Conservation (phyloP, 2,329 filamentous ascomycete species). For the Sarocladiaceae sp. region DNA sequence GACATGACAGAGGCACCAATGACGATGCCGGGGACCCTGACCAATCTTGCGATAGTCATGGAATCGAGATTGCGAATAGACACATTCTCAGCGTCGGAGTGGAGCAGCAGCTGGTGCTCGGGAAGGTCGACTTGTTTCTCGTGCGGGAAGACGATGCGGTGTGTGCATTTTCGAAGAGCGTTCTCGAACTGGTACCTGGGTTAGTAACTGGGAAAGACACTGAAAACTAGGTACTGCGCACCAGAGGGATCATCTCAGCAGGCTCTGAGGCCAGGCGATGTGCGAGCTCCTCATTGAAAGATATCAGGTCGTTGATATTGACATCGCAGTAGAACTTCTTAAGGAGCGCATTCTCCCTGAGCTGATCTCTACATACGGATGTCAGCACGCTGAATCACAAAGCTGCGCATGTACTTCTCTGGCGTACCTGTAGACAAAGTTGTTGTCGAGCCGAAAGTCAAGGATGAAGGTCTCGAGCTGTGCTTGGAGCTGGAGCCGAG, state of each 20-base stretch:
- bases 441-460: conserved; percentile 89
- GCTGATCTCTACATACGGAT: conserved; percentile 66
- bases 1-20: conserved; percentile 96
- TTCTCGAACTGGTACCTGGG: conserved; percentile 68
- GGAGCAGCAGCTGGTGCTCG: conserved; percentile 89
- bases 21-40: conserved; percentile 93
- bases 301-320: conserved; percentile 92
- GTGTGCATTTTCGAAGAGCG: conserved; percentile 85
- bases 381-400: background rate
- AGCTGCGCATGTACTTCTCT: too few relatives aligned
- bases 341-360: conserved; percentile 88
- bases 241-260: conserved; percentile 85
- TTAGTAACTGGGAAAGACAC: background rate
- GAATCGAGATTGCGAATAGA: conserved; percentile 94
- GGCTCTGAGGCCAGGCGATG: conserved; percentile 87
- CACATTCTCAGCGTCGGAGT: conserved; percentile 85
- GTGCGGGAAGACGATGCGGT: conserved; percentile 86
- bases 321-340: conserved; percentile 96
- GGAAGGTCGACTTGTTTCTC: conserved; percentile 65
- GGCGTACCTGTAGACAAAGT: conserved; percentile 83
- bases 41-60: conserved; percentile 87
- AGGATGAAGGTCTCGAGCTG: conserved; percentile 88
- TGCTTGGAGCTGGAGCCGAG: conserved; percentile 66
- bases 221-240: conserved; percentile 34
- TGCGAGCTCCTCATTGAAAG: conserved; percentile 91